Base-by-base conservation (phyloP, 805 yeast genomes). In the Osmozyma mogii region DNA sequence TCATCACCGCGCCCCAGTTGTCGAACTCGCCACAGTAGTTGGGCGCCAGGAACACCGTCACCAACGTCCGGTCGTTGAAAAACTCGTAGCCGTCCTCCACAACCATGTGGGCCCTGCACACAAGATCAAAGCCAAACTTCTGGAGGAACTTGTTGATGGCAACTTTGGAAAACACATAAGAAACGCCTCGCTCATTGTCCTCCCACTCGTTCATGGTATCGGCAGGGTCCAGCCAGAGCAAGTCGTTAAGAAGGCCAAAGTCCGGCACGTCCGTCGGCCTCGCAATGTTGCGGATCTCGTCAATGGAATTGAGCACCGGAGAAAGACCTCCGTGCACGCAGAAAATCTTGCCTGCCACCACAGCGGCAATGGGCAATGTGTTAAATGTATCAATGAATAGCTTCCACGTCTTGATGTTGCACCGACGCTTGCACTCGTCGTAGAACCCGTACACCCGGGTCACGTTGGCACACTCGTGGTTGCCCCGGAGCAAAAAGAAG, bases 1-100 rank as follows among this genome's bases (percentile, higher is more conserved):
- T 78, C 97, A 89, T 89, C 4, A 89, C 96, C 2, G 98, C 98
- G 15, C 95, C 96, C 95, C 95, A 85, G 47, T 85, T 85, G 52
- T 87, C 84, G 47, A 78, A 78, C 53, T 78, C 87, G n/a, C 87
- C 85, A 47, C 85, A 78, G 50, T 78, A 78, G 51, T 78, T 78
- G 8, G 85, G 87, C 3, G 87, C 87, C 30, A 77, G 68, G 47
- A 78, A 78, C 14, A 78, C 84, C 0, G 87, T 78, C 15, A 79
- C 85, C 40, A 78, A 59, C 7, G 79, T 72, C 19, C 82, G 58
- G 48, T 79, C 84, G 43, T 78, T 78, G 61, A 78, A 78, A 44
- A 78, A 78, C 52, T 78, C 87, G 51, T 78, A 78, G 6, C 87
- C 87, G 45, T 78, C 87, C 45, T 78, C 87, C 6, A 78, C 87